Conservation (phyloP, 2,329 filamentous ascomycete species). For the Penicillium aurantiogriseum region DNA sequence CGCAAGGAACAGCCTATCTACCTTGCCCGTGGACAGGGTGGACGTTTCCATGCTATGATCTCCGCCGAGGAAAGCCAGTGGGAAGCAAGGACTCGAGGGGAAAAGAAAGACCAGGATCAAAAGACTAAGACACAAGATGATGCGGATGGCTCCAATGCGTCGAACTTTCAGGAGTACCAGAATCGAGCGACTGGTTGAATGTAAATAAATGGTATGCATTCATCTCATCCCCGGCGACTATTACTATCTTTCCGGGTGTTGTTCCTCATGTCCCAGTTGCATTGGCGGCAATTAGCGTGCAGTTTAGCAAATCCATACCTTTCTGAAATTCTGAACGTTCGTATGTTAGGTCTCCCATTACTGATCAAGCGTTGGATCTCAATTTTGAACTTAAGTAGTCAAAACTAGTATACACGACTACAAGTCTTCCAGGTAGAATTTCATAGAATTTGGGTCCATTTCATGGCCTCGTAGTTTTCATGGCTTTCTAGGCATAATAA, state of each 20-base stretch:
- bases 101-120: conserved; percentile 33
- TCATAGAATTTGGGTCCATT: neutral
- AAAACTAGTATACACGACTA: neutral
- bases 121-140: conserved; percentile 17
- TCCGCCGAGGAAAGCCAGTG: conserved; percentile 52
- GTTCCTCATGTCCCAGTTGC: neutral
- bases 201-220: neutral
- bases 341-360: neutral
- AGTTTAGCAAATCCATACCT: neutral
- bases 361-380: neutral
- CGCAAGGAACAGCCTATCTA: conserved; percentile 58
- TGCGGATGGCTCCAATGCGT: conserved; percentile 18
- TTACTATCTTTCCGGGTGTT: neutral
- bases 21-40: conserved; percentile 51
- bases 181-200: conserved; percentile 35
- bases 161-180: conserved; percentile 48
- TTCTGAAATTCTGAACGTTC: neutral
- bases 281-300: neutral
- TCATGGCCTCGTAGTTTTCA: neutral
- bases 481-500: neutral
- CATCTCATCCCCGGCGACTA: neutral
- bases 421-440: too few relatives aligned
- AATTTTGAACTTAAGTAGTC: neutral
- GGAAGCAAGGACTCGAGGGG: conserved; percentile 42
- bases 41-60: conserved; percentile 52